Percentiles rank a stretch among this genome's conserved stretches.
Conservation (phyloP, 2,329 filamentous ascomycete species). For the Colletotrichum sp. region DNA sequence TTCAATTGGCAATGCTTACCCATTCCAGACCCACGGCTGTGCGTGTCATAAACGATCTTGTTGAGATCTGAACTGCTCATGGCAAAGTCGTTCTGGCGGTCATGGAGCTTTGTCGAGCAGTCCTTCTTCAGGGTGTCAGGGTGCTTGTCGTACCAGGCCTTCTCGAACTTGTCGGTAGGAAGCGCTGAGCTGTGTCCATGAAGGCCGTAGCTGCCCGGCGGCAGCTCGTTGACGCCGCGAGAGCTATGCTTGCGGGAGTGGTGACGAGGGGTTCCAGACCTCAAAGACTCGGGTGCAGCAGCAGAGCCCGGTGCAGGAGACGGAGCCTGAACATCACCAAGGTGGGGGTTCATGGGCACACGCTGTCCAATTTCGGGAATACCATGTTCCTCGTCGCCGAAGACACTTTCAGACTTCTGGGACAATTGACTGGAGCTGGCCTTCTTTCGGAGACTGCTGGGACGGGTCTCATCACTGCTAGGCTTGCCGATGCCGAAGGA, state of each 20-base stretch:
- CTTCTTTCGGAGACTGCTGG: conserved; percentile 56
- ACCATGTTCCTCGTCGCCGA: conserved; percentile 74
- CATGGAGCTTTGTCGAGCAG: conserved; percentile 59
- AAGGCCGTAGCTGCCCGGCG: conserved; percentile 90
- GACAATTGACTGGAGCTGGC: conserved; percentile 61
- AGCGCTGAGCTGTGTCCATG: conserved; percentile 74
- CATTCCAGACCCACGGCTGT: conserved; percentile 54
- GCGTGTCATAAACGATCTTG: conserved; percentile 81
- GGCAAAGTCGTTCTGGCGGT: conserved; percentile 72
- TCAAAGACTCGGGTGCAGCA: conserved; percentile 34
- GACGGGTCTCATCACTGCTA: conserved; percentile 55
- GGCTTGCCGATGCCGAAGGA: conserved; percentile 82
- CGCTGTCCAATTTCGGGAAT: conserved; percentile 92
- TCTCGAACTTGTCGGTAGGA: conserved; percentile 81
- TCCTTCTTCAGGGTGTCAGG: conserved; percentile 82
- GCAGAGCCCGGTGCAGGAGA: conserved; percentile 69
- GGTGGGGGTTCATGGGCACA: conserved; percentile 91
- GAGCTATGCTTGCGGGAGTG: conserved; percentile 77
- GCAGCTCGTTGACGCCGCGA: conserved; percentile 69
- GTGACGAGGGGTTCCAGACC: conserved; percentile 46
- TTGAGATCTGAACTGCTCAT: conserved; percentile 91
- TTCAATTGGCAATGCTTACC: conserved; percentile 39
- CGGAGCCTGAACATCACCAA: conserved; percentile 95
- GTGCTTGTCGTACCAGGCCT: conserved; percentile 91
- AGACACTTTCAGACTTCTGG: conserved; percentile 36